Conservation (phyloP, 176 grass and related monocot species). For the Oryza rufipogon region DNA sequence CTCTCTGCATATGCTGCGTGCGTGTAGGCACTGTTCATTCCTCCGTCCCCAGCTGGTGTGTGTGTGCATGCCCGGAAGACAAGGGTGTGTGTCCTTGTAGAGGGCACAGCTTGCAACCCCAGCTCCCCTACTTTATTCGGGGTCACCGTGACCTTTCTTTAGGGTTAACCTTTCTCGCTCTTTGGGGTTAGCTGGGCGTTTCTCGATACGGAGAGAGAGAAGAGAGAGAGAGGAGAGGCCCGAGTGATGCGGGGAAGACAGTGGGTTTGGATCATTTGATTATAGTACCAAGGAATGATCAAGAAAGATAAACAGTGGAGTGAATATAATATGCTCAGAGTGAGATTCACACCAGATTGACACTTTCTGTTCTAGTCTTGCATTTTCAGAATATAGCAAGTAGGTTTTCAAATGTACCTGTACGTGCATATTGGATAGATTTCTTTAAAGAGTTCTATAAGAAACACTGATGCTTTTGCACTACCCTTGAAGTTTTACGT, state of each 20-base stretch:
- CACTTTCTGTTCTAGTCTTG: slow-evolving; percentile 36
- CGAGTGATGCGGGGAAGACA: slow-evolving; percentile 60
- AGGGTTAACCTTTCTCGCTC: slow-evolving; percentile 58
- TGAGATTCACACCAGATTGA: slow-evolving; percentile 43
- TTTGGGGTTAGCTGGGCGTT: slow-evolving; percentile 54
- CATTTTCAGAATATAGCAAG: slow-evolving; percentile 32
- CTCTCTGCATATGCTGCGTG: neutral
- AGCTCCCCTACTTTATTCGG: slow-evolving; percentile 51
- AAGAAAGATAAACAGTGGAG: slow-evolving; percentile 25
- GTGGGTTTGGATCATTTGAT: slow-evolving; percentile 59
- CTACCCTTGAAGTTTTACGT: neutral
- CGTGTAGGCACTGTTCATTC: slow-evolving; percentile 27
- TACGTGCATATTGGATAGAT: neutral
- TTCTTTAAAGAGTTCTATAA: neutral
- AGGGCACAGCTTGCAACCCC: slow-evolving; percentile 62
- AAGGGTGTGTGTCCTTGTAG: slow-evolving; percentile 58
- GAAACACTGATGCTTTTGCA: neutral
- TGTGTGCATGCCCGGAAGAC: slow-evolving; percentile 57
- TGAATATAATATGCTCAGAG: slow-evolving; percentile 36
- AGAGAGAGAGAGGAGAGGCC: slow-evolving; percentile 14
- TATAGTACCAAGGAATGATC: slow-evolving; percentile 71
- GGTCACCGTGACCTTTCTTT: slow-evolving; percentile 58
- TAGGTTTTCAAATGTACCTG: neutral
- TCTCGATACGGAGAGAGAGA: slow-evolving; percentile 38
- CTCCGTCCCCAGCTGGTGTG: neutral